Evolutionary conservation across 2,329 filamentous ascomycete species (phyloP).

Genomic region (Alternaria incomplexa): DNA sequence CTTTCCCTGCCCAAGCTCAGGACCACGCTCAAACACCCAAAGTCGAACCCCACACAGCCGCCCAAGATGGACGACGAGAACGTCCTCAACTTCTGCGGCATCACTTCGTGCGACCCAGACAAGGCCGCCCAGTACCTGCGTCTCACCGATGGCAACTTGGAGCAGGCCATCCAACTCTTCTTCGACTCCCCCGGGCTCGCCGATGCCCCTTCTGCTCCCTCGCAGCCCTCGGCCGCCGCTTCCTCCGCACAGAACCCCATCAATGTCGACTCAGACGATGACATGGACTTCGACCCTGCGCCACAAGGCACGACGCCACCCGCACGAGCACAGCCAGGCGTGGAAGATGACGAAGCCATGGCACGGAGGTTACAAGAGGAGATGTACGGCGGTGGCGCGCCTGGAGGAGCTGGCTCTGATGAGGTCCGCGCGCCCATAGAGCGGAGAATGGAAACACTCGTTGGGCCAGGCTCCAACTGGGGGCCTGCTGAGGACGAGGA

Average conservation of each 20-base stretch:
- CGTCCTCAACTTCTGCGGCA: slow-evolving; percentile 77
- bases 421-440: slow-evolving; percentile 89
- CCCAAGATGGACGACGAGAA: slow-evolving; percentile 56
- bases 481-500: slow-evolving; percentile 54
- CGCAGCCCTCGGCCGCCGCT: slow-evolving; percentile 43
- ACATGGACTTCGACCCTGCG: slow-evolving; percentile 58
- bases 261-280: slow-evolving; percentile 78
- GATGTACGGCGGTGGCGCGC: slow-evolving; percentile 69
- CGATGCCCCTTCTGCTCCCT: slow-evolving; percentile 48
- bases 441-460: slow-evolving; percentile 87
- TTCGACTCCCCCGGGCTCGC: slow-evolving; percentile 84
- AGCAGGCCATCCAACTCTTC: slow-evolving; percentile 87
- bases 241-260: slow-evolving; percentile 64
- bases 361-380: slow-evolving; percentile 91
- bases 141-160: slow-evolving; percentile 81
- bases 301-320: slow-evolving; percentile 37
- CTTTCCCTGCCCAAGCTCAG: not conserved
- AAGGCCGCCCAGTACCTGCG: slow-evolving; percentile 83
- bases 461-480: slow-evolving; percentile 71
- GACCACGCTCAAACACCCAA: not conserved
- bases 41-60: slow-evolving; percentile 1
- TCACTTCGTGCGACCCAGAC: slow-evolving; percentile 76
- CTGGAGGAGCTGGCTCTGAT: slow-evolving; percentile 53
- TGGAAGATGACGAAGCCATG: slow-evolving; percentile 93
- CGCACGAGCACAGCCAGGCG: slow-evolving; percentile 38